Conservation (phyloP, 169 alveolate species). For the Eimeria acervulina region DNA sequence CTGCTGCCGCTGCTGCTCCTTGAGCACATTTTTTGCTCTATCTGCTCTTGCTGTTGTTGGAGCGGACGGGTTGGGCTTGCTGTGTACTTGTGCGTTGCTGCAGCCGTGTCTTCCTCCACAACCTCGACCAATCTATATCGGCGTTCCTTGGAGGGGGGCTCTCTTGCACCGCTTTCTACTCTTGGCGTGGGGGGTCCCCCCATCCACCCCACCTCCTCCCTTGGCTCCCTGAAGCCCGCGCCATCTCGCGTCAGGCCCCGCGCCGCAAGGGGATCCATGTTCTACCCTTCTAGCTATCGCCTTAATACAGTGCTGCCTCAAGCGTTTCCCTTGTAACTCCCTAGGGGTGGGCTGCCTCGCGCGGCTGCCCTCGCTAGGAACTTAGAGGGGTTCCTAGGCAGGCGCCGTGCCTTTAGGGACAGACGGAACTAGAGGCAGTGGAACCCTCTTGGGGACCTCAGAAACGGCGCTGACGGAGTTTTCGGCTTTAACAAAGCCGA, state of each 20-base stretch:
- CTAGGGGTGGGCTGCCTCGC: too few species aligned
- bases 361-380: neutral
- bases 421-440: neutral
- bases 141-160: neutral
- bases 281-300: constrained; percentile 20
- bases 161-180: neutral
- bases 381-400: neutral
- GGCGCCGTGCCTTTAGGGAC: neutral
- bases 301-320: constrained; percentile 38
- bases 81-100: neutral
- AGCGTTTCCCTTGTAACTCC: neutral
- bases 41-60: neutral
- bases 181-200: neutral
- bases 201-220: neutral
- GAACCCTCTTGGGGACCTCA: neutral
- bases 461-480: neutral
- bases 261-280: constrained; percentile 11
- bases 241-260: neutral
- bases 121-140: neutral
- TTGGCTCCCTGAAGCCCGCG: neutral
- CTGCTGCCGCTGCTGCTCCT: constrained; percentile 1
- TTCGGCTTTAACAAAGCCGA: neutral
- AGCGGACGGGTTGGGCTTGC: neutral
- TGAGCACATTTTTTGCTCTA: neutral
- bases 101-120: constrained; percentile 14